Base-by-base conservation (phyloP, 192 early-diverging fungal genomes). In the Podila clonocystis region DNA sequence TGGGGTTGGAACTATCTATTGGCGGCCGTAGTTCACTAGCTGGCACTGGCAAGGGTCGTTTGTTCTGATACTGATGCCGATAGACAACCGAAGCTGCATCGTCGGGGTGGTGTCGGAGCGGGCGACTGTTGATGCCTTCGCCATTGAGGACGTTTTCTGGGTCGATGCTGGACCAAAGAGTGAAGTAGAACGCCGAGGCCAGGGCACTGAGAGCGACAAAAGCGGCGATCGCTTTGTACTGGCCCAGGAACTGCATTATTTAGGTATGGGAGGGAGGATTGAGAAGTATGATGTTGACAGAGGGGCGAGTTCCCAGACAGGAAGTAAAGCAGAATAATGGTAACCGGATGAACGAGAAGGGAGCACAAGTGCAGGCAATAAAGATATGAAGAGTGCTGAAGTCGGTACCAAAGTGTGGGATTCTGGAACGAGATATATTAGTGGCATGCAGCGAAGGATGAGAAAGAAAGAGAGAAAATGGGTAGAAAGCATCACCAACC, bases 91-190 rank as follows among this genome's bases (percentile, higher is more conserved):
- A 38, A 6, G 36, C 5, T 38, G 36, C 36, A 9, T 38, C 36
- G 36, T 38, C 36, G 36, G 36, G 36, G 36, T 38, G 41, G 41
- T 15, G 41, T 45, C 41, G 41, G 2, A 45, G 11, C 1, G 8
- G 13, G 17, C 15, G 41, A 15, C 13, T 45, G 13, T 15, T 45
- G 22, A 9, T 22, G 22, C 52, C 52, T 8, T 55, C 52, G n/a
- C 17, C 52, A 55, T 55, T 41, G 34, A 62, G 17, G 19, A 26
- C 62, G 20, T 28, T 58, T 19, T 68, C 33, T 34, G 49, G 8
- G 29, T 58, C 62, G 28, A 79, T 72, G 20, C 63, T 79, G 12
- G 75, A 72, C 75, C 75, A 79, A 38, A 79, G 68, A 15, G 17
- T 41, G 19, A 79, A 30, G 52, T 79, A 79, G 26, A 72, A 67